phyloP scores from a whole-genome alignment of 1,284 basidiomycete species.

The Calocybe gambosa region DNA sequence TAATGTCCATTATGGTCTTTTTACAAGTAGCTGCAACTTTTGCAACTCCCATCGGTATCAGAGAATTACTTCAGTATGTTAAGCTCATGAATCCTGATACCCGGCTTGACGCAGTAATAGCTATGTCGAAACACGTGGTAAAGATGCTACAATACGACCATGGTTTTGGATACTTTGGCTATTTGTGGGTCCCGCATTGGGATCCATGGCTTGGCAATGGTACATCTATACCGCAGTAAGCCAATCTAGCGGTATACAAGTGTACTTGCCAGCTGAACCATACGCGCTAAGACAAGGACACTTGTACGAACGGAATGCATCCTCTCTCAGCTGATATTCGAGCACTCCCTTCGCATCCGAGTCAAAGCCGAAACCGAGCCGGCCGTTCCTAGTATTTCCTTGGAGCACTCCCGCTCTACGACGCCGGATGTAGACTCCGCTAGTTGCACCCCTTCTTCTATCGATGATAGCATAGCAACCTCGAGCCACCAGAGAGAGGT shows the following conservation, averaged over 20 bases:
- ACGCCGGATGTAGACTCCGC: slow-evolving; percentile 12
- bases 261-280: slow-evolving; percentile 1
- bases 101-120: slow-evolving; percentile 16
- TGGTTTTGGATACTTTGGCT: slow-evolving; percentile 63
- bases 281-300: slow-evolving; percentile 31
- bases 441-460: background rate
- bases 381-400: slow-evolving; percentile 33
- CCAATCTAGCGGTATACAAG: slow-evolving; percentile 27
- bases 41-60: slow-evolving; percentile 45
- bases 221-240: slow-evolving; percentile 42
- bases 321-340: slow-evolving; percentile 65
- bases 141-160: slow-evolving; percentile 34
- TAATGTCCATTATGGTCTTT: slow-evolving; percentile 27
- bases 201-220: slow-evolving; percentile 36
- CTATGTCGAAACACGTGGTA: slow-evolving; percentile 39
- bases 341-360: slow-evolving; percentile 63
- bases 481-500: slow-evolving; percentile 7
- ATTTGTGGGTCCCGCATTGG: slow-evolving; percentile 49
- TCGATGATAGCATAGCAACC: slow-evolving; percentile 1
- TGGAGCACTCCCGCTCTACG: slow-evolving; percentile 28
- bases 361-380: slow-evolving; percentile 45
- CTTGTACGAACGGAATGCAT: slow-evolving; percentile 55
- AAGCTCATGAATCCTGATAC: background rate
- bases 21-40: slow-evolving; percentile 31
- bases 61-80: slow-evolving; percentile 28